These are phyloP conservation scores for Leccinum pellstonianum DNA, from an alignment of 768 basidiomycete species.

Conservation along the genomic window DNA sequence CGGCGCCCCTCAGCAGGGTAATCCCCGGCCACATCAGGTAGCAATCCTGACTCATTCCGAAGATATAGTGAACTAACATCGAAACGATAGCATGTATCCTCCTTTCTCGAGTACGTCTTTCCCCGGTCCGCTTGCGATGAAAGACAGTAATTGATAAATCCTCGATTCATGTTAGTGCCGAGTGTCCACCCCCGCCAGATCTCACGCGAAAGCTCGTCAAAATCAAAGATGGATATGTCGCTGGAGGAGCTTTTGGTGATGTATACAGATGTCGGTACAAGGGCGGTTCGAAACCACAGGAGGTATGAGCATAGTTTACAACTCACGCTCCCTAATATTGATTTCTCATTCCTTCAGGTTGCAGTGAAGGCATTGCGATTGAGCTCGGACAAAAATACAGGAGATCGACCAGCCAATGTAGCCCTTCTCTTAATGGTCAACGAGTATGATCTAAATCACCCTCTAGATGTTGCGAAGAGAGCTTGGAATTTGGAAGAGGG, in stretches of 20 bases:
- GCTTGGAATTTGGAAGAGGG: not conserved
- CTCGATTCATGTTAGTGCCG: constrained; percentile 16
- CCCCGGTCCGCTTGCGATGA: too few relatives aligned
- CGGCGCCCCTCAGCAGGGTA: too few relatives aligned
- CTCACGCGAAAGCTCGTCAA: not conserved
- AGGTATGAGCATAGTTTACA: not conserved
- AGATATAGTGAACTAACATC: too few relatives aligned
- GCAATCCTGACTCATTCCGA: too few relatives aligned
- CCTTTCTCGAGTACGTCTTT: too few relatives aligned
- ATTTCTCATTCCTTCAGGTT: not conserved
- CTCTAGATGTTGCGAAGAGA: not conserved
- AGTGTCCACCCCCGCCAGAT: not conserved
- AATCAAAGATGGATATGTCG: not conserved
- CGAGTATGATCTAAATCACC: not conserved
- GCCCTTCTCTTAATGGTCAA: too few relatives aligned
- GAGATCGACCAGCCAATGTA: not conserved
- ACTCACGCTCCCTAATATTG: not conserved
- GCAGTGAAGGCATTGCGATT: not conserved
- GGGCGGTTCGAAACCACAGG: not conserved
- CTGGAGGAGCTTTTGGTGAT: not conserved
- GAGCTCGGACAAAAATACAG: too few relatives aligned
- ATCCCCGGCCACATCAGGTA: too few relatives aligned
- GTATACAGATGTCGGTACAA: not conserved
- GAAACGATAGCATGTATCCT: too few relatives aligned
- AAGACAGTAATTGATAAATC: not conserved